Percentiles rank a stretch among this genome's conserved stretches.
Conservation (phyloP, 2,329 filamentous ascomycete species). For the Fusarium piperis region DNA sequence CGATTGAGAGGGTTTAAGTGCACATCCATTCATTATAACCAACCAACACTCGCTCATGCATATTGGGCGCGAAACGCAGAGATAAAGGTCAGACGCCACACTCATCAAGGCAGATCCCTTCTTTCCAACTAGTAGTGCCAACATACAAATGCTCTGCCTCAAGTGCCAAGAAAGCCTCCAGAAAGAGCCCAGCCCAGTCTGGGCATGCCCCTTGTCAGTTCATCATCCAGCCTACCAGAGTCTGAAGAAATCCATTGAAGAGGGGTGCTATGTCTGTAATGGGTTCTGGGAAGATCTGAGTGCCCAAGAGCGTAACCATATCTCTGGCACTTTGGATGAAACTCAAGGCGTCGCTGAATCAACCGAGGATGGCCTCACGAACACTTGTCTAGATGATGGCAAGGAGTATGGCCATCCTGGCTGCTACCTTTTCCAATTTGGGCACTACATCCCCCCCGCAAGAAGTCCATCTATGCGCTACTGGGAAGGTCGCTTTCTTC, state of each 20-base stretch:
- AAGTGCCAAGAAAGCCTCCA: background rate
- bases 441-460: background rate
- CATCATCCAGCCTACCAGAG: background rate
- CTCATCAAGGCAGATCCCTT: too few species aligned
- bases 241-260: background rate
- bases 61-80: too few species aligned
- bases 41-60: too few species aligned
- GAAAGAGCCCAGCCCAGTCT: background rate
- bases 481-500: background rate
- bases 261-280: background rate
- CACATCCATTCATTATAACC: too few species aligned
- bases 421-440: background rate
- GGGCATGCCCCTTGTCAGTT: background rate
- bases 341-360: background rate
- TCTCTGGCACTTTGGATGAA: background rate
- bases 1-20: too few species aligned
- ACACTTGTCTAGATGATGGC: background rate
- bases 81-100: too few species aligned
- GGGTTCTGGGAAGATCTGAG: background rate
- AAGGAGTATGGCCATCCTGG: background rate
- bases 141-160: background rate
- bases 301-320: background rate
- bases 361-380: background rate
- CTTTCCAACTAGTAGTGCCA: background rate
- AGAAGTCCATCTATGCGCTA: accelerated